A percentile compares a stretch with the other conserved stretches of the same genome.
These are phyloP conservation scores for Micromonas commoda DNA, from an alignment of 139 green algal species.

Conservation along the genomic window DNA sequence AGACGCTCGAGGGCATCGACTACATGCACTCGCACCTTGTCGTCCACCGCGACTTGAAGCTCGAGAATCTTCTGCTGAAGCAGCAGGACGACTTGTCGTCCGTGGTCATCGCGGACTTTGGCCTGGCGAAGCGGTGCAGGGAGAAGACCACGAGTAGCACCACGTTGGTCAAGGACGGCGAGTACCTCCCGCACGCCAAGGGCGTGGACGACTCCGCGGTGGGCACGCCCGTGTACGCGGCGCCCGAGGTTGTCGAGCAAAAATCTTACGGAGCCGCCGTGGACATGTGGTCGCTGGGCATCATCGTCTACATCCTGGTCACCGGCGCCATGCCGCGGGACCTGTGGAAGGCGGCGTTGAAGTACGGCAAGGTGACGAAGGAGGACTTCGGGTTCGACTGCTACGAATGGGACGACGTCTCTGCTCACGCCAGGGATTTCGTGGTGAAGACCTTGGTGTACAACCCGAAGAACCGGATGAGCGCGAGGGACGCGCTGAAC, in stretches of 20 bases:
- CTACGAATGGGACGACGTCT: slow-evolving; percentile 24
- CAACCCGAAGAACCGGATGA: slow-evolving; percentile 5
- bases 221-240: slow-evolving; percentile 38
- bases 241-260: slow-evolving; percentile 36
- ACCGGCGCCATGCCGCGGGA: slow-evolving; percentile 27
- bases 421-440: slow-evolving; percentile 24
- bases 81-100: slow-evolving; percentile 24
- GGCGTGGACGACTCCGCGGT: slow-evolving; percentile 9
- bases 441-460: not conserved
- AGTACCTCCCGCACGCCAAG: not conserved
- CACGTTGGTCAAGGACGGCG: not conserved
- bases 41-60: slow-evolving; percentile 41
- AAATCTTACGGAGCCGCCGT: slow-evolving; percentile 34
- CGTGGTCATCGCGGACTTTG: slow-evolving; percentile 42
- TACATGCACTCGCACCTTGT: slow-evolving; percentile 30
- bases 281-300: slow-evolving; percentile 35
- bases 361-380: not conserved
- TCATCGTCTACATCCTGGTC: slow-evolving; percentile 36
- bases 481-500: not conserved
- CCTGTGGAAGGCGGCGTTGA: not conserved
- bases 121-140: slow-evolving; percentile 11
- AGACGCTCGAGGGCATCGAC: not conserved
- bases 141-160: not conserved
- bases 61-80: slow-evolving; percentile 40
- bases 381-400: slow-evolving; percentile 23